Conservation (phyloP, 441 rosid genomes). For the California macrophylla region DNA sequence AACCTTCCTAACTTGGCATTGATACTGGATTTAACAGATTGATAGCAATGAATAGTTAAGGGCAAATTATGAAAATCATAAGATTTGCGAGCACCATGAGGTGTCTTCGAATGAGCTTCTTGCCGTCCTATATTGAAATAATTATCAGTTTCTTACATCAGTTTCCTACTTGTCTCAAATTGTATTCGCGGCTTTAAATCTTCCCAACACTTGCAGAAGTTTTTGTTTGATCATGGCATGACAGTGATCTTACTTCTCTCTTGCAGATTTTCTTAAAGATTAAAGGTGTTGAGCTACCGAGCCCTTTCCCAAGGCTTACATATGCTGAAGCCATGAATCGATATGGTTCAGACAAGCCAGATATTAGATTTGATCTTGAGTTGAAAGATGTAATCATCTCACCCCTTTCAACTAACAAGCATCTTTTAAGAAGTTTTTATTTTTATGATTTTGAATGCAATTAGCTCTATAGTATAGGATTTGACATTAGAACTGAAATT, state of each 20-base stretch:
- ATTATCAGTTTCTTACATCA: neutral
- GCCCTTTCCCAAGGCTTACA: constrained; percentile 82
- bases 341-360: constrained; percentile 94
- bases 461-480: neutral
- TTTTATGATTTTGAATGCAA: neutral
- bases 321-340: constrained; percentile 77
- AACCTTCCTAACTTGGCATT: neutral
- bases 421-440: neutral
- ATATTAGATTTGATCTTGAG: constrained; percentile 78
- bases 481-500: neutral
- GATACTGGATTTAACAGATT: neutral
- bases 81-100: neutral
- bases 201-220: neutral
- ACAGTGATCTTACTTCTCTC: constrained; percentile 15
- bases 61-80: neutral
- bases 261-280: constrained; percentile 72
- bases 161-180: neutral
- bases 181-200: neutral
- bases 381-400: constrained; percentile 65
- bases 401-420: constrained; percentile 3
- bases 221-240: neutral
- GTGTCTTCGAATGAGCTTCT: neutral
- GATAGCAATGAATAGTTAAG: neutral
- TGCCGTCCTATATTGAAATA: no score
- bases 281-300: constrained; percentile 65